These are phyloP conservation scores for Venturia oleaginea DNA, from an alignment of 2,329 filamentous ascomycete species.

Conservation along the genomic window DNA sequence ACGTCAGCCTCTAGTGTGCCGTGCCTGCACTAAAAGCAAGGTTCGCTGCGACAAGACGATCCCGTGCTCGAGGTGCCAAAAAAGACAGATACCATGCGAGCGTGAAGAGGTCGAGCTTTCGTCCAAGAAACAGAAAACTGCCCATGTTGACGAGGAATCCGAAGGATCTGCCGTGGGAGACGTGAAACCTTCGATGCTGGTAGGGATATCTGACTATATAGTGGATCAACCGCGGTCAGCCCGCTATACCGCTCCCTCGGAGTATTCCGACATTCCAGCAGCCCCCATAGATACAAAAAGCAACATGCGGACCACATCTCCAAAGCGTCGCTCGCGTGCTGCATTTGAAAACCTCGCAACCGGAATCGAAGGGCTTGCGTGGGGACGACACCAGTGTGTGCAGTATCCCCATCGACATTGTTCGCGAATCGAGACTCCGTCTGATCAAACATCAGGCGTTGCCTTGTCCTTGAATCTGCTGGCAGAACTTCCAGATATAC, in stretches of 20 bases:
- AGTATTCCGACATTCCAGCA: not conserved
- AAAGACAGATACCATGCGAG: slow-evolving; percentile 13
- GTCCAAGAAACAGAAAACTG: slow-evolving; percentile 1
- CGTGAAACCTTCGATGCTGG: not conserved
- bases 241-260: not conserved
- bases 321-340: slow-evolving; percentile 4
- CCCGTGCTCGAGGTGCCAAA: slow-evolving; percentile 17
- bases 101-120: slow-evolving; percentile 15
- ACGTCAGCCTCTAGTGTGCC: slow-evolving; percentile 3
- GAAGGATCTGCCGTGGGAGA: not conserved
- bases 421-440: slow-evolving; percentile 9
- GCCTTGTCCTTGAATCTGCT: slow-evolving; percentile 14
- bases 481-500: slow-evolving; percentile 13
- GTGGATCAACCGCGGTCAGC: not conserved
- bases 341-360: slow-evolving; percentile 12
- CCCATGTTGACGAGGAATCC: not conserved
- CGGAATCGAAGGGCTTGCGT: not conserved
- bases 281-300: not conserved
- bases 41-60: slow-evolving; percentile 18
- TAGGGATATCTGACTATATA: not conserved
- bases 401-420: slow-evolving; percentile 6
- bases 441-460: slow-evolving; percentile 19
- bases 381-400: slow-evolving; percentile 3
- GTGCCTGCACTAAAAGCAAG: slow-evolving; percentile 17
- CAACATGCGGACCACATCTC: not conserved